Conservation (phyloP, 805 yeast species). For the Clavispora vitiphila region DNA sequence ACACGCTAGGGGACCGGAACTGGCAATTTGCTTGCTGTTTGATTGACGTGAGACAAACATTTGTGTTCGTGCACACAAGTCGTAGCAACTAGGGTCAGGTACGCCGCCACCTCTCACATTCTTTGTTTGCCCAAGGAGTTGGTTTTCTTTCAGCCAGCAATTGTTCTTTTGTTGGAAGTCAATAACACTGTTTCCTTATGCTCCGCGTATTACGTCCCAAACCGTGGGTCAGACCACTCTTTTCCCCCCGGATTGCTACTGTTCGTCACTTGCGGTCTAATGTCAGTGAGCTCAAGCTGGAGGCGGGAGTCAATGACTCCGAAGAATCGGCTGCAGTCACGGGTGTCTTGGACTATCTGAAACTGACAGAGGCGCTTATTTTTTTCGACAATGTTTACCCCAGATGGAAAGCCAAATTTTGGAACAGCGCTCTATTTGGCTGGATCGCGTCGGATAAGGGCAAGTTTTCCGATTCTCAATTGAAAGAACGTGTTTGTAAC, state of each 20-base stretch:
- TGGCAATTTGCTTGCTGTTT: slow-evolving; percentile 15
- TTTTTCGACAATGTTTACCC: slow-evolving; percentile 37
- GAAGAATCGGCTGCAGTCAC: slow-evolving; percentile 34
- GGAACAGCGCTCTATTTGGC: slow-evolving; percentile 19
- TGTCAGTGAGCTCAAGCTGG: slow-evolving; percentile 28
- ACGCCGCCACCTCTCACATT: neutral
- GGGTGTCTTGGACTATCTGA: slow-evolving; percentile 35
- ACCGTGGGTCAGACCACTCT: neutral
- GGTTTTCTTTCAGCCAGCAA: too few species aligned
- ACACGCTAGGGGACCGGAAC: slow-evolving; percentile 24
- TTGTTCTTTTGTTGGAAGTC: too few species aligned
- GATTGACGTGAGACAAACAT: slow-evolving; percentile 29
- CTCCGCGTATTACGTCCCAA: neutral
- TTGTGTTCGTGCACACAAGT: neutral
- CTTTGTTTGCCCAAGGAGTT: too few species aligned
- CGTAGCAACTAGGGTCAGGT: slow-evolving; percentile 2
- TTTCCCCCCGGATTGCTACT: neutral
- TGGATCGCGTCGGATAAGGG: slow-evolving; percentile 14
- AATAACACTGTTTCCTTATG: too few species aligned
- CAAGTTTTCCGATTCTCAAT: slow-evolving; percentile 9
- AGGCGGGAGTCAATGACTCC: slow-evolving; percentile 22
- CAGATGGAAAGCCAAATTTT: slow-evolving; percentile 20
- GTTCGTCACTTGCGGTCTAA: slow-evolving; percentile 14
- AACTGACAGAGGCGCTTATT: slow-evolving; percentile 26
- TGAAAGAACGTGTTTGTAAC: slow-evolving; percentile 14